Conservation (phyloP, 129 eudicot genomes). For the Silybum marianum region DNA sequence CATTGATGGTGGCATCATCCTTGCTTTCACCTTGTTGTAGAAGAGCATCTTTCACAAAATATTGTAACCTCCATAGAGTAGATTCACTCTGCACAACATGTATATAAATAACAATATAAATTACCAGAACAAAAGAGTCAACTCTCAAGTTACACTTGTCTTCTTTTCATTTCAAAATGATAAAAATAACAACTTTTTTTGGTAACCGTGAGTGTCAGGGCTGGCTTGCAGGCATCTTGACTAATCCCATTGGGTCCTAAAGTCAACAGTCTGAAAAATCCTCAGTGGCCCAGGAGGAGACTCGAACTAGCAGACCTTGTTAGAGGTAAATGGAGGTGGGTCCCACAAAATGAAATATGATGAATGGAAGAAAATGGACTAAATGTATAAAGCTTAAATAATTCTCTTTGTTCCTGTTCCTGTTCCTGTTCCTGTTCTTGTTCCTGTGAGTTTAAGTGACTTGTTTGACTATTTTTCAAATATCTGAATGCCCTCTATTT, state of each 20-base stretch:
- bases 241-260: not conserved
- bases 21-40: constrained; percentile 40
- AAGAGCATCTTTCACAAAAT: constrained; percentile 71
- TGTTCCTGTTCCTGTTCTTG: too few relatives aligned
- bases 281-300: too few relatives aligned
- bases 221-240: too few relatives aligned
- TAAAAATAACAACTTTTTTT: not conserved
- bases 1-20: constrained; percentile 31
- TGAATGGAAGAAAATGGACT: not conserved
- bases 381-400: not conserved
- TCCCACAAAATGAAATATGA: not conserved
- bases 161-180: not conserved
- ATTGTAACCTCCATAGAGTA: constrained; percentile 81
- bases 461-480: not conserved
- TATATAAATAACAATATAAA: not conserved
- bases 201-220: too few relatives aligned
- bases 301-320: too few relatives aligned
- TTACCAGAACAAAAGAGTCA: not conserved
- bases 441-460: not conserved
- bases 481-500: not conserved
- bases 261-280: too few relatives aligned
- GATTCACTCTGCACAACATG: constrained; percentile 61
- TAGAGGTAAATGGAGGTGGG: not conserved
- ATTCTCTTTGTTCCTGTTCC: too few relatives aligned
- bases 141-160: not conserved